Conservation (phyloP, 2,329 filamentous ascomycete genomes). For the Aspergillus carbonarius region DNA sequence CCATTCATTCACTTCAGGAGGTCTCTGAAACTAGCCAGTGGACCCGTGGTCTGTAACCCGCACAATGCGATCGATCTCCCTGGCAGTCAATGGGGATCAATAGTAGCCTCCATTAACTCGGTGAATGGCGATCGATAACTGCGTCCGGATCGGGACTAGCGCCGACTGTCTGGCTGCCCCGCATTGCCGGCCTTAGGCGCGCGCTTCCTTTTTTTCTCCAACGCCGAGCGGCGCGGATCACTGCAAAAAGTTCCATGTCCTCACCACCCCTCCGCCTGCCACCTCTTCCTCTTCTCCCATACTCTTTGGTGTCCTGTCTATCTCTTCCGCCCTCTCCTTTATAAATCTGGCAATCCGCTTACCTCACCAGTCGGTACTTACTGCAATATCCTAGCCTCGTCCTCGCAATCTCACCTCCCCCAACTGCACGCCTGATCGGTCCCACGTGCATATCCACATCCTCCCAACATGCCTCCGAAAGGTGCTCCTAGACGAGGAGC, state of each 20-base stretch:
- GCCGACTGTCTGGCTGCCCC: conserved; percentile 3
- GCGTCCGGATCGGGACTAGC: conserved; percentile 8
- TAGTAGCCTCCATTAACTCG: neutral
- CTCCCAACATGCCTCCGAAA: conserved; percentile 36
- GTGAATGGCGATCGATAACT: neutral
- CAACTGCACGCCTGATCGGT: conserved; percentile 2
- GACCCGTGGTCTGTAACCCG: no score
- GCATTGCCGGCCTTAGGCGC: conserved; percentile 16
- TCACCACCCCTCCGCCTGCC: neutral
- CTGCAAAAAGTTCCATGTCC: conserved; percentile 6
- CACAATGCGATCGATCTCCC: neutral
- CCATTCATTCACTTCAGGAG: neutral
- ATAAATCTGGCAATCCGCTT: neutral
- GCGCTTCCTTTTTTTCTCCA: conserved; percentile 17
- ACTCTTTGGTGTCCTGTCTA: neutral
- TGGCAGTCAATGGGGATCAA: neutral
- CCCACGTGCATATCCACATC: conserved; percentile 5
- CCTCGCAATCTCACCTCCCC: neutral
- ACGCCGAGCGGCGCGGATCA: neutral
- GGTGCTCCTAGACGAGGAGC: conserved; percentile 27
- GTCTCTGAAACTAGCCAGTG: no score
- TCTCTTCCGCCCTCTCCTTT: neutral
- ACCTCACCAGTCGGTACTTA: neutral
- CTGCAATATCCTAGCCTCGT: neutral
- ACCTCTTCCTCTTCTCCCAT: neutral